phyloP scores from a whole-genome alignment of 306 rosid genomes.

The Abrus pulchellus region DNA sequence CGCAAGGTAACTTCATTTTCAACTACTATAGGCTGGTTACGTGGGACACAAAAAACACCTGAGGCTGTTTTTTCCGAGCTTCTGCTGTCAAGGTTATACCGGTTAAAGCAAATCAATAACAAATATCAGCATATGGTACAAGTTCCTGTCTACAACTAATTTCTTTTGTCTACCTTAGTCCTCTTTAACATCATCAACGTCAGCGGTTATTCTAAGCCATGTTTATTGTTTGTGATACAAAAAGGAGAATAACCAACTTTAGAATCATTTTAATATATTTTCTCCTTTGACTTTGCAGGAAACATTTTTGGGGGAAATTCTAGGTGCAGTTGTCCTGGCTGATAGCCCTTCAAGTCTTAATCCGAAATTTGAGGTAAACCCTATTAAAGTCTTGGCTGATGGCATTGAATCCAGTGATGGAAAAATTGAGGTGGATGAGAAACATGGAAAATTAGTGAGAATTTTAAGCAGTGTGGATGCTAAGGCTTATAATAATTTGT shows the following conservation, averaged over 20 bases:
- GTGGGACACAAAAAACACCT: conserved; percentile 54
- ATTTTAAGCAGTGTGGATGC: conserved; percentile 61
- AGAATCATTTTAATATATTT: background rate
- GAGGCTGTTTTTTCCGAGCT: conserved; percentile 65
- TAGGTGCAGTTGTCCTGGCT: conserved; percentile 71
- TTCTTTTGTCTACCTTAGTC: conserved; percentile 10
- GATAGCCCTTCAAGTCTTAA: conserved; percentile 52
- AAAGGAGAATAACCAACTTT: conserved; percentile 16
- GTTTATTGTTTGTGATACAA: background rate
- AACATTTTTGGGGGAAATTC: conserved; percentile 77
- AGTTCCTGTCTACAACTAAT: conserved; percentile 25
- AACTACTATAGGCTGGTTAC: conserved; percentile 46
- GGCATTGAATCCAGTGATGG: conserved; percentile 82
- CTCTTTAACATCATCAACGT: background rate
- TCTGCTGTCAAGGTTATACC: conserved; percentile 64
- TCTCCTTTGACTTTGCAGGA: conserved; percentile 55
- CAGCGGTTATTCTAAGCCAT: background rate
- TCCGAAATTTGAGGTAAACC: conserved; percentile 55
- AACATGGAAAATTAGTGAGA: conserved; percentile 65
- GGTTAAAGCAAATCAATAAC: conserved; percentile 55
- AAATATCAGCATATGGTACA: conserved; percentile 83
- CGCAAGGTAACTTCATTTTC: conserved; percentile 63
- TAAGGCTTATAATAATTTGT: conserved; percentile 53
- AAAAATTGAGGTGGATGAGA: conserved; percentile 57
- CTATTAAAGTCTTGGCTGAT: conserved; percentile 62